Evolutionary conservation across 176 grass and related monocot species (phyloP).

Genomic region (Cenchrus fungigraminus): DNA sequence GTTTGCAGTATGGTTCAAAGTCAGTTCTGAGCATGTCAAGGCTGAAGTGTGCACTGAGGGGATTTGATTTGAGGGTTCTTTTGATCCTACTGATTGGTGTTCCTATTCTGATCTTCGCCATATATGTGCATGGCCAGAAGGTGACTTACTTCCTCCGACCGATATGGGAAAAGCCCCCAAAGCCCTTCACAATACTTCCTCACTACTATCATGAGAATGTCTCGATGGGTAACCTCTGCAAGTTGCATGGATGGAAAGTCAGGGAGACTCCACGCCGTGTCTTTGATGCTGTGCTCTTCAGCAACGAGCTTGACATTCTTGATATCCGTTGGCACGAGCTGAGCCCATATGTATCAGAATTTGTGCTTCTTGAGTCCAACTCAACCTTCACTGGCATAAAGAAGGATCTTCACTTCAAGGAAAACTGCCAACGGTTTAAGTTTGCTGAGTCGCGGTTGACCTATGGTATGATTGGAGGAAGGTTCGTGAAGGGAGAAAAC

Average conservation of each 20-base stretch:
- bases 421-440: conserved; percentile 57
- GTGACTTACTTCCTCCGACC: conserved; percentile 91
- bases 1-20: conserved; percentile 72
- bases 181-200: conserved; percentile 71
- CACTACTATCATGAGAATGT: conserved; percentile 86
- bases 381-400: conserved; percentile 85
- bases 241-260: conserved; percentile 81
- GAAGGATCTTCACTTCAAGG: conserved; percentile 76
- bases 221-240: conserved; percentile 76
- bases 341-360: conserved; percentile 79
- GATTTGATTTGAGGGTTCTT: conserved; percentile 75
- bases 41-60: conserved; percentile 68
- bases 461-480: conserved; percentile 75
- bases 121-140: conserved; percentile 86
- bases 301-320: conserved; percentile 88
- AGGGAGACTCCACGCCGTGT: conserved; percentile 76
- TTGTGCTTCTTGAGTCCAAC: conserved; percentile 84
- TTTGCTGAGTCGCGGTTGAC: conserved; percentile 84
- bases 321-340: conserved; percentile 89
- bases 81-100: conserved; percentile 69
- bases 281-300: conserved; percentile 85
- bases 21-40: conserved; percentile 76
- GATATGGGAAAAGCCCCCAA: conserved; percentile 85
- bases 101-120: conserved; percentile 61
- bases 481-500: conserved; percentile 90